phyloP scores from a whole-genome alignment of 2,329 filamentous ascomycete species.

The Davidsoniella eucalypti region DNA sequence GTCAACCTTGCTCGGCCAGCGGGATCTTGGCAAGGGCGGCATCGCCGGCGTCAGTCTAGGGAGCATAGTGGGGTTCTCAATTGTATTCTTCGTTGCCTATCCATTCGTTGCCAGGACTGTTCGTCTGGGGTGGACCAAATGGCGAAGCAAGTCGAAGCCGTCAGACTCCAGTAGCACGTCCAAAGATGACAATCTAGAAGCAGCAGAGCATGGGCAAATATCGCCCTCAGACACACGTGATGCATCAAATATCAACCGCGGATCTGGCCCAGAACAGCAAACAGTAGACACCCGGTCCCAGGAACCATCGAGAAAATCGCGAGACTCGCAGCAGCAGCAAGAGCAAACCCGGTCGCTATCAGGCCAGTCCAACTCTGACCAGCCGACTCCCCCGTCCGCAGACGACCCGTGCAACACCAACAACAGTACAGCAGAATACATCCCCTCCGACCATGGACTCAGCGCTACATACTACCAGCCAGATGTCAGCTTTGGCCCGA shows the following conservation, averaged over 20 bases:
- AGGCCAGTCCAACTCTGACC: neutral
- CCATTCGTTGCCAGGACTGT: conserved; percentile 13
- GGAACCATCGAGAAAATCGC: too few species aligned
- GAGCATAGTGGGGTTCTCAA: conserved; percentile 19
- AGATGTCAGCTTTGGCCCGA: conserved; percentile 12
- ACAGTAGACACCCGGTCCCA: too few species aligned
- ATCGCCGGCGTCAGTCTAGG: conserved; percentile 46
- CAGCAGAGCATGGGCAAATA: neutral
- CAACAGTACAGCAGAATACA: conserved; percentile 5
- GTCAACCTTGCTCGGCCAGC: neutral
- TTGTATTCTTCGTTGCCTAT: conserved; percentile 13
- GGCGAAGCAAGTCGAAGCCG: neutral
- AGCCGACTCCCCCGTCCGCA: neutral
- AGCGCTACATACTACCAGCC: conserved; percentile 12
- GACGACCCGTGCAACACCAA: neutral
- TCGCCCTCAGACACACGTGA: neutral
- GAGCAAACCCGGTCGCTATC: neutral
- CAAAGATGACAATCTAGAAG: neutral
- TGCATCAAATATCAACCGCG: neutral
- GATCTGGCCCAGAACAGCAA: neutral
- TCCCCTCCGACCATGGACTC: conserved; percentile 1
- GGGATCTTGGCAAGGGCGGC: conserved; percentile 25
- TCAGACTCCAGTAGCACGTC: neutral
- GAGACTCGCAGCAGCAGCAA: neutral
- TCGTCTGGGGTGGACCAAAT: conserved; percentile 9